Evolutionary conservation across 345 rosid genomes (phyloP).

Genomic region (Brassica napus): DNA sequence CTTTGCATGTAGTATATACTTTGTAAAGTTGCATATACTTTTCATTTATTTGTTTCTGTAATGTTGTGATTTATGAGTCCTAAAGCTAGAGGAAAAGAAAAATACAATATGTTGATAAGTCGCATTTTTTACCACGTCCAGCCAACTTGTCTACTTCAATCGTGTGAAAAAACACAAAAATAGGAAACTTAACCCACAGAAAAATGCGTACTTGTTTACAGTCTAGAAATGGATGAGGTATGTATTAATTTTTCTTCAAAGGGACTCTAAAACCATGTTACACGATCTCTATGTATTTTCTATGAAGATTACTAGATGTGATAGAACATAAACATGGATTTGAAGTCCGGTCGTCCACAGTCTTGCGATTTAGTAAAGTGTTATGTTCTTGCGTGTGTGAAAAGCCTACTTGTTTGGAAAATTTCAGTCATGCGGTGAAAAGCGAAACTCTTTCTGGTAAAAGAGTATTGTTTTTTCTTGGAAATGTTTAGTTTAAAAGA

Average conservation of each 20-base stretch:
- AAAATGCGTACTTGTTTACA: not conserved
- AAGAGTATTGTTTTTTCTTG: not conserved
- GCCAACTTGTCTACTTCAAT: not conserved
- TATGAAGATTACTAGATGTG: not conserved
- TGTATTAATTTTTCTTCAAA: not conserved
- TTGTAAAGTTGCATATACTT: not conserved
- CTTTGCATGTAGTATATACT: not conserved
- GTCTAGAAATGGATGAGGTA: not conserved
- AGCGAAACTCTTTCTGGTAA: not conserved
- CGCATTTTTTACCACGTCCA: not conserved
- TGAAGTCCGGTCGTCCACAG: not conserved
- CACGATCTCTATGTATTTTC: not conserved
- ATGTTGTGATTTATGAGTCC: not conserved
- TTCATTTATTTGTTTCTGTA: not conserved
- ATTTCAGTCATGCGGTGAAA: not conserved
- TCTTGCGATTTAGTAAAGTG: not conserved
- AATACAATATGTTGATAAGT: not conserved
- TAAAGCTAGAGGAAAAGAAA: not conserved
- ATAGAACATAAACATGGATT: not conserved
- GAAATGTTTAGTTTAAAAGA: not conserved
- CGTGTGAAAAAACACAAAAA: not conserved
- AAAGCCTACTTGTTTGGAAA: not conserved
- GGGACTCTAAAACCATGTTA: not conserved
- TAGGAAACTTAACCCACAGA: not conserved
- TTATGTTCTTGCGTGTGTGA: not conserved